phyloP scores from a whole-genome alignment of 192 early-diverging fungal genomes.

The Mortierella antarctica region DNA sequence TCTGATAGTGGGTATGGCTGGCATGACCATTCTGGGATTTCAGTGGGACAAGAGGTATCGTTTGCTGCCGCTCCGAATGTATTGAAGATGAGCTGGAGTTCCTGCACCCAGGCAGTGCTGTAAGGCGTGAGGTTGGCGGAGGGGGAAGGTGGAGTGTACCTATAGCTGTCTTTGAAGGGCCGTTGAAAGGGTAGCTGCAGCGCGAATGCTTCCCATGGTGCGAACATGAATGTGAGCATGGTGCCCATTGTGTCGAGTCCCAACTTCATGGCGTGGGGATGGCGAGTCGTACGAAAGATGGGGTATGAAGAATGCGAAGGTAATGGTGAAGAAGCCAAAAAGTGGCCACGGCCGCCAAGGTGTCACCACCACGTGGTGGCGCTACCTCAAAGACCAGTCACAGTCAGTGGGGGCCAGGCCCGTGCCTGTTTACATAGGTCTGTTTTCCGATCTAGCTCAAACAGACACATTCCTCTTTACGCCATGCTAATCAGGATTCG shows the following conservation, averaged over 20 bases:
- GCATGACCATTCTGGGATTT: conserved; percentile 55
- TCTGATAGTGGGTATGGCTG: conserved; percentile 40
- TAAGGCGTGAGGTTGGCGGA: conserved; percentile 28
- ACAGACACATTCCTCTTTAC: background rate
- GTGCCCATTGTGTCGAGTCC: background rate
- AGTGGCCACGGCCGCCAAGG: background rate
- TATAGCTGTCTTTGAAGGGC: background rate
- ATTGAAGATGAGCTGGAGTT: conserved; percentile 57
- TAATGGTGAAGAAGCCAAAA: background rate
- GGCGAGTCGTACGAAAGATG: background rate
- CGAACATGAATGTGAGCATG: background rate
- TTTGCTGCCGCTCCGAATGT: conserved; percentile 45
- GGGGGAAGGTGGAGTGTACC: background rate
- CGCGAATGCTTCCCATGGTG: conserved; percentile 12
- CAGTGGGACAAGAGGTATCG: conserved; percentile 47
- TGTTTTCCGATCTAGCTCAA: background rate
- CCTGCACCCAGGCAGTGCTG: conserved; percentile 55
- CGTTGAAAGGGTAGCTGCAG: conserved; percentile 24
- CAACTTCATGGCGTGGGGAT: conserved; percentile 5
- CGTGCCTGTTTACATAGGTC: no score
- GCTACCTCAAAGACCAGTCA: background rate
- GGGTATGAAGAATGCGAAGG: background rate
- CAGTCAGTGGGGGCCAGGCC: background rate
- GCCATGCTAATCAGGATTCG: conserved; percentile 19
- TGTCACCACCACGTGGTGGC: no score